Conservation (phyloP, 352 stramenopile species). For the Pythium dissimile region DNA sequence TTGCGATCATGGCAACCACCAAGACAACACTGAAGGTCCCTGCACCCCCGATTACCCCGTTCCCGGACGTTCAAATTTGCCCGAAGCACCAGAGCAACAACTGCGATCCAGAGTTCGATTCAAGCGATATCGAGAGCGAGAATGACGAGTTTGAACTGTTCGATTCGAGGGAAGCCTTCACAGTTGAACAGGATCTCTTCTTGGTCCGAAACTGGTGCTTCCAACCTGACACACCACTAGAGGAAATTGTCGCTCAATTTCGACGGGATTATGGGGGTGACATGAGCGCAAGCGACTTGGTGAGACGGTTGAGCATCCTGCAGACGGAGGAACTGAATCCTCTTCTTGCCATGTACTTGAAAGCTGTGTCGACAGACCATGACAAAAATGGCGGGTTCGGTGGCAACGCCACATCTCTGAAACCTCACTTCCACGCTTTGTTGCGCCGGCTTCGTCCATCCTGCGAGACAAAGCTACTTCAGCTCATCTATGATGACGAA, state of each 20-base stretch:
- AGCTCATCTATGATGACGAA: conserved; percentile 64
- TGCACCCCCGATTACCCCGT: conserved; percentile 10
- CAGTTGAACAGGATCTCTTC: conserved; percentile 53
- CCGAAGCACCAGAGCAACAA: not conserved
- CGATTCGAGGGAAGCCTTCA: conserved; percentile 36
- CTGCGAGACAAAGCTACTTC: conserved; percentile 58
- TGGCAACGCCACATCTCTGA: conserved; percentile 21
- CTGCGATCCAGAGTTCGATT: not conserved
- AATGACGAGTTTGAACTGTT: conserved; percentile 39
- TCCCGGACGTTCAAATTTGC: conserved; percentile 21
- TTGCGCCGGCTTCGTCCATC: conserved; percentile 46
- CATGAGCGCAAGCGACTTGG: conserved; percentile 33
- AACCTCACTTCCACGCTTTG: conserved; percentile 44
- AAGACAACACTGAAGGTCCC: not conserved
- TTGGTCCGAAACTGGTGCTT: conserved; percentile 61
- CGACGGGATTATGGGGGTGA: conserved; percentile 37
- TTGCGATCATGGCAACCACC: not conserved
- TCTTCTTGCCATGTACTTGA: conserved; percentile 55
- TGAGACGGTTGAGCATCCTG: conserved; percentile 35
- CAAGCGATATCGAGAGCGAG: conserved; percentile 20
- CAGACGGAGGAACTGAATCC: conserved; percentile 32
- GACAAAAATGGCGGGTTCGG: conserved; percentile 27
- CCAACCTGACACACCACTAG: conserved; percentile 33
- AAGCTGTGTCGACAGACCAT: conserved; percentile 33
- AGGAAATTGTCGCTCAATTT: conserved; percentile 39